Conservation (phyloP, 495 filamentous ascomycete genomes). For the Poronia punctata region DNA sequence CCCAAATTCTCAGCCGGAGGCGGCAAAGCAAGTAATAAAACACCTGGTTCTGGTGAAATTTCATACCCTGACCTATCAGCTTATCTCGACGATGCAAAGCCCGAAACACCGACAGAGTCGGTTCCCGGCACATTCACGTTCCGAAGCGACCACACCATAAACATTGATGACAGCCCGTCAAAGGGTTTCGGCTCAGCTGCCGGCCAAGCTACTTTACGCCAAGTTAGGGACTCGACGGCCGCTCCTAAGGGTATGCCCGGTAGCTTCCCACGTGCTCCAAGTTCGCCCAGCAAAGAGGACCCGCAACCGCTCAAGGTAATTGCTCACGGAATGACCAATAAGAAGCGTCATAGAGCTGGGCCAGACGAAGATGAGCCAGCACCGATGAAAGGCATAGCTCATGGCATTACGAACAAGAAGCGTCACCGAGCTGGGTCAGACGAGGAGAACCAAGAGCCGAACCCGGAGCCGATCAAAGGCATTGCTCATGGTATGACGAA, state of each 20-base stretch:
- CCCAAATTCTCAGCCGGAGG: conserved; percentile 10
- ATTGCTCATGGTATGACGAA: conserved; percentile 64
- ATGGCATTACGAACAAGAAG: no score
- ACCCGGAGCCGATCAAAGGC: conserved; percentile 15
- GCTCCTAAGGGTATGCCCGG: conserved; percentile 41
- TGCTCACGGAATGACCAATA: conserved; percentile 65
- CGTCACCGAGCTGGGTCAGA: conserved; percentile 31
- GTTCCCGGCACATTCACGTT: conserved; percentile 53
- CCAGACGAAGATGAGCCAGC: conserved; percentile 47
- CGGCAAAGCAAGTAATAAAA: conserved; percentile 6
- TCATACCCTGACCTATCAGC: conserved; percentile 42
- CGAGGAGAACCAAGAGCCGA: conserved; percentile 43
- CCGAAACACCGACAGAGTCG: conserved; percentile 20
- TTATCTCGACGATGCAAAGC: conserved; percentile 23
- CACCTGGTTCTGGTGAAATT: conserved; percentile 20
- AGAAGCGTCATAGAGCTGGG: conserved; percentile 57
- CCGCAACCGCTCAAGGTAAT: conserved; percentile 29
- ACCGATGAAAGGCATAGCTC: no score
- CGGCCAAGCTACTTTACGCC: conserved; percentile 50
- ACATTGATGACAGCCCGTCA: conserved; percentile 36
- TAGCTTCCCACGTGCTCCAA: conserved; percentile 32
- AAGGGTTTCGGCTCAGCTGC: conserved; percentile 41
- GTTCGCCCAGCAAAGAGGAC: no score
- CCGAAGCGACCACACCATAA: conserved; percentile 51
- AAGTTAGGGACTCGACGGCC: conserved; percentile 46